A percentile compares a stretch with the other conserved stretches of the same genome.
These are phyloP conservation scores for Ceratobasidium sp. DNA, from an alignment of 1,284 basidiomycete species.

Conservation along the genomic window DNA sequence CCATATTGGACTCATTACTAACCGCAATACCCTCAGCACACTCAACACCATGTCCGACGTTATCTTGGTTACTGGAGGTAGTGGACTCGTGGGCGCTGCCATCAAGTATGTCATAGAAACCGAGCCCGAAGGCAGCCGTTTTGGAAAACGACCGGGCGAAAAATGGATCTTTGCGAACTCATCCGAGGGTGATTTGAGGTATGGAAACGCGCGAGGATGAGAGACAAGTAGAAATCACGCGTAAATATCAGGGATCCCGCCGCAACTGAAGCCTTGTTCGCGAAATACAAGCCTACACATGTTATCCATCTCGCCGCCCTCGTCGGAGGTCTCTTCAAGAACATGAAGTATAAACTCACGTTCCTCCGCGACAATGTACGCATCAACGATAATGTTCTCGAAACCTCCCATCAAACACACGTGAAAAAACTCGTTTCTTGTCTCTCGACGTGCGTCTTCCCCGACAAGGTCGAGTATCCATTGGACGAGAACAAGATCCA, in stretches of 20 bases:
- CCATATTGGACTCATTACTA: constrained; percentile 17
- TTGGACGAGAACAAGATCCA: constrained; percentile 91
- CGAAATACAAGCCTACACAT: constrained; percentile 88
- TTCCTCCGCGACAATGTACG: constrained; percentile 89
- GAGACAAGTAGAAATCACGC: constrained; percentile 1
- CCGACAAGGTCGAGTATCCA: constrained; percentile 78
- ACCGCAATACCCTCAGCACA: constrained; percentile 23
- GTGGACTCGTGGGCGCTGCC: constrained; percentile 84
- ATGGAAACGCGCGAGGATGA: constrained; percentile 41
- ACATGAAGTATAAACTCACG: constrained; percentile 89
- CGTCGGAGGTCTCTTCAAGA: constrained; percentile 88
- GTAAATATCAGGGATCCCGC: constrained; percentile 60
- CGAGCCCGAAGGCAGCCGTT: constrained; percentile 76
- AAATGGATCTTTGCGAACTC: constrained; percentile 83
- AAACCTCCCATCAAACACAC: constrained; percentile 68
- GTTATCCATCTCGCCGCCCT: constrained; percentile 89
- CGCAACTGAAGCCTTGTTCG: constrained; percentile 72
- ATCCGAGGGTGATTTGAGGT: constrained; percentile 80
- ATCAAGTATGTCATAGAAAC: constrained; percentile 78
- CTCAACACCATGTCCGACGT: constrained; percentile 53
- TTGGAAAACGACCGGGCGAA: constrained; percentile 76
- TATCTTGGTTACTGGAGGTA: constrained; percentile 82
- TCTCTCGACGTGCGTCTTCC: constrained; percentile 88
- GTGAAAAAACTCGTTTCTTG: constrained; percentile 81
- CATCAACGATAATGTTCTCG: constrained; percentile 90